phyloP scores from a whole-genome alignment of 73 alveolate genomes.

The Stentor roeselii region DNA sequence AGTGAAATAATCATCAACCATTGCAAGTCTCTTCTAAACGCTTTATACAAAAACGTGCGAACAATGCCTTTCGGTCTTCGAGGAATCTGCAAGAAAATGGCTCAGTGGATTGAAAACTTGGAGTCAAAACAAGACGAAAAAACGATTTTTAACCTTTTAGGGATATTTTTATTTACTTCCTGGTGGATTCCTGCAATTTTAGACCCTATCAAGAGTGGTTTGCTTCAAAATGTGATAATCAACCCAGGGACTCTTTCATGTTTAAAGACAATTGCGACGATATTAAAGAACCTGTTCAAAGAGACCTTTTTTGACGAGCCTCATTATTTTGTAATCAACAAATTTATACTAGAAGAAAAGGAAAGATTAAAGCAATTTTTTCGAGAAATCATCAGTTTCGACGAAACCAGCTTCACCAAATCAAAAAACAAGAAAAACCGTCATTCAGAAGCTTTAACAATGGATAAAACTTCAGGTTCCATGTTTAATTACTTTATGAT shows the following conservation, averaged over 20 bases:
- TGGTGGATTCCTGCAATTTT: slow-evolving; percentile 29
- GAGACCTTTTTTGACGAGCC: slow-evolving; percentile 25
- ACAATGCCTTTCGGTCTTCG: slow-evolving; percentile 17
- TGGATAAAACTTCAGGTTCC: neutral
- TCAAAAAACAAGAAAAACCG: neutral
- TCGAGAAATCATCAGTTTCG: slow-evolving; percentile 8
- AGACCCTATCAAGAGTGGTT: slow-evolving; percentile 12
- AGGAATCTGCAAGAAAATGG: slow-evolving; percentile 15
- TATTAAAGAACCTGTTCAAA: slow-evolving; percentile 12
- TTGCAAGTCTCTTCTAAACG: slow-evolving; percentile 1
- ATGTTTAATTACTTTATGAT: slow-evolving; percentile 16
- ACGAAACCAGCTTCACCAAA: neutral
- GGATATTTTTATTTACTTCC: neutral
- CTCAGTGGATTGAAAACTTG: neutral
- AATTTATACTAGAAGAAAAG: neutral
- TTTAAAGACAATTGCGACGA: neutral
- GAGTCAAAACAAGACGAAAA: neutral
- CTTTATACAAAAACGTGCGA: slow-evolving; percentile 17
- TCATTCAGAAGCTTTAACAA: neutral
- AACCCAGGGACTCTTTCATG: neutral
- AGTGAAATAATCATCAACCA: slow-evolving; percentile 7
- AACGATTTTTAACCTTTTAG: neutral
- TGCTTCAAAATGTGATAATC: slow-evolving; percentile 14
- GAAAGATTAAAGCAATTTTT: neutral
- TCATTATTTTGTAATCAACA: slow-evolving; percentile 9